phyloP scores from a whole-genome alignment of 805 yeast species.

The Spathaspora girioi region DNA sequence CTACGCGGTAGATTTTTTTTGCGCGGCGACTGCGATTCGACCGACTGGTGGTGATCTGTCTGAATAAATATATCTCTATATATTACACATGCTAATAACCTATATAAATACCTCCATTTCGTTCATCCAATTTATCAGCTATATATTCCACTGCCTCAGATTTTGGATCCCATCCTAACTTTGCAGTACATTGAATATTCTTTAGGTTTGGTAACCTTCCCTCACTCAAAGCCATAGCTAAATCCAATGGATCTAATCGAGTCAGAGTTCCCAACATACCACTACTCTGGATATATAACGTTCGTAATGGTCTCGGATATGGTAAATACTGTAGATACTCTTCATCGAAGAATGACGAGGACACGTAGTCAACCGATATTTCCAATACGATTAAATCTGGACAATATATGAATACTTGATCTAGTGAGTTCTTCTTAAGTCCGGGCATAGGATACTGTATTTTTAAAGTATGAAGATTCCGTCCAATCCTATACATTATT shows the following conservation, averaged over 20 bases:
- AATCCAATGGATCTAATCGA: constrained; percentile 83
- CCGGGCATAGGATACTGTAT: constrained; percentile 90
- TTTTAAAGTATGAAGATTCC: constrained; percentile 55
- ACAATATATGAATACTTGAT: constrained; percentile 69
- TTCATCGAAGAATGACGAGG: constrained; percentile 39
- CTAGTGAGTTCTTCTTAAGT: constrained; percentile 64
- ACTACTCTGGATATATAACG: constrained; percentile 72
- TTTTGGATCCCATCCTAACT: constrained; percentile 79
- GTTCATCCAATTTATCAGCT: constrained; percentile 65
- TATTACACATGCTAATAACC: constrained; percentile 22
- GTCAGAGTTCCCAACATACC: constrained; percentile 83
- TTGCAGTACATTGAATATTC: constrained; percentile 63
- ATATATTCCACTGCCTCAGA: constrained; percentile 43
- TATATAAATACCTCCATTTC: constrained; percentile 71
- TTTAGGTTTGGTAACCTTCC: constrained; percentile 67
- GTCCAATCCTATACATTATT: constrained; percentile 63
- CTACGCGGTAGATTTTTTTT: no score
- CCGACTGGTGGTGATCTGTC: no score
- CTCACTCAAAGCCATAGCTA: constrained; percentile 80
- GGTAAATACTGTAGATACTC: constrained; percentile 21
- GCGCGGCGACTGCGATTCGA: no score
- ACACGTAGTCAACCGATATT: constrained; percentile 75
- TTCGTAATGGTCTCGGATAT: constrained; percentile 47
- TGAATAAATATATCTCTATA: no score
- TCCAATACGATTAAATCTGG: constrained; percentile 64